Evolutionary conservation across 305 asterid genomes (phyloP).

Genomic region (Petunia hybrid): DNA sequence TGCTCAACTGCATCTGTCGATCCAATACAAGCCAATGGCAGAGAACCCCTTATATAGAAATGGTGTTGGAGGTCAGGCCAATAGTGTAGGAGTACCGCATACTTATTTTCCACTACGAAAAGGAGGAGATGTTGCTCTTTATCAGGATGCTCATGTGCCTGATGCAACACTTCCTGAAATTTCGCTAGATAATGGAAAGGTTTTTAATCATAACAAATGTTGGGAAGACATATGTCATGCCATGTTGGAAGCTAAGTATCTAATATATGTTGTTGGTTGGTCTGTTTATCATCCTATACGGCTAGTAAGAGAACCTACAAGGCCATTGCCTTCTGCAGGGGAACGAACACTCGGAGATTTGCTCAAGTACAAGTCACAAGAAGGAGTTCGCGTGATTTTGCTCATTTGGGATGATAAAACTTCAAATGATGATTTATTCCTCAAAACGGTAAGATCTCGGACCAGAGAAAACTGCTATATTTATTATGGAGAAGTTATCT

Average conservation of each 20-base stretch:
- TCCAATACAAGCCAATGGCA: slow-evolving; percentile 35
- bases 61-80: slow-evolving; percentile 33
- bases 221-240: slow-evolving; percentile 44
- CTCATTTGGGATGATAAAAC: slow-evolving; percentile 46
- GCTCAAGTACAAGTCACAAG: slow-evolving; percentile 42
- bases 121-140: slow-evolving; percentile 38
- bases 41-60: slow-evolving; percentile 33
- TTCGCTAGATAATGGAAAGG: slow-evolving; percentile 35
- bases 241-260: slow-evolving; percentile 37
- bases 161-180: slow-evolving; percentile 38
- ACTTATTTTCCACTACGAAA: slow-evolving; percentile 38
- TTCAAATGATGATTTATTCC: slow-evolving; percentile 36
- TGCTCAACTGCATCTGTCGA: slow-evolving; percentile 38
- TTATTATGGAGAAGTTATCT: not conserved
- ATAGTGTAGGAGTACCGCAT: slow-evolving; percentile 34
- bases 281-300: slow-evolving; percentile 36
- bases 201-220: slow-evolving; percentile 37
- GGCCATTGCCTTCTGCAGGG: slow-evolving; percentile 38
- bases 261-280: slow-evolving; percentile 42
- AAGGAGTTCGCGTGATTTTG: slow-evolving; percentile 39
- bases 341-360: slow-evolving; percentile 39
- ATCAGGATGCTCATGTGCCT: slow-evolving; percentile 44
- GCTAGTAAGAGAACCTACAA: slow-evolving; percentile 42
- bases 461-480: not conserved
- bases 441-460: slow-evolving; percentile 35